A percentile compares a stretch with the other conserved stretches of the same genome.
Conservation (phyloP, 2,329 filamentous ascomycete genomes). For the Fusarium xylarioides region DNA sequence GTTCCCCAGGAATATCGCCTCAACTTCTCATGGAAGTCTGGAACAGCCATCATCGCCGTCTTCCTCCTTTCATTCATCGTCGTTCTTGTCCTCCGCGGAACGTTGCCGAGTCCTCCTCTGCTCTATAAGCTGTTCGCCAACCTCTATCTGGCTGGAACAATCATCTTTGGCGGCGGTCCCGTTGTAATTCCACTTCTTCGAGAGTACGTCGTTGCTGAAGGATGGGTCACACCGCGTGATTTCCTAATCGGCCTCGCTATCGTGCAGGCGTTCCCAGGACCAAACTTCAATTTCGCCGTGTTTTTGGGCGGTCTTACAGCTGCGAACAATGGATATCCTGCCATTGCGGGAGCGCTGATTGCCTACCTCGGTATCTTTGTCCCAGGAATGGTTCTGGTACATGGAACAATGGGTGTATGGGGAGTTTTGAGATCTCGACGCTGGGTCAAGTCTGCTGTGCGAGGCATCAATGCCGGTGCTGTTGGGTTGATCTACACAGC, state of each 20-base stretch:
- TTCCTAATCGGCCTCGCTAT: slow-evolving; percentile 78
- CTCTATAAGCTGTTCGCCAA: slow-evolving; percentile 73
- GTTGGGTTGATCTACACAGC: slow-evolving; percentile 71
- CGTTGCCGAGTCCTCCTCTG: slow-evolving; percentile 51
- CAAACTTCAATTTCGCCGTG: slow-evolving; percentile 63
- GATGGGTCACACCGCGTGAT: slow-evolving; percentile 75
- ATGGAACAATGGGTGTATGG: slow-evolving; percentile 67
- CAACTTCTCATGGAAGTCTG: slow-evolving; percentile 57
- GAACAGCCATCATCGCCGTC: slow-evolving; percentile 51
- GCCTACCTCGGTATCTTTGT: slow-evolving; percentile 63
- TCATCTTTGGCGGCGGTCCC: slow-evolving; percentile 71
- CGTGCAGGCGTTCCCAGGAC: slow-evolving; percentile 71
- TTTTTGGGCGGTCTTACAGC: slow-evolving; percentile 64
- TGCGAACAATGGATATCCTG: slow-evolving; percentile 47
- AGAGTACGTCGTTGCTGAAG: slow-evolving; percentile 70
- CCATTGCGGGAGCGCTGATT: slow-evolving; percentile 59
- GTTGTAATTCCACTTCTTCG: slow-evolving; percentile 72
- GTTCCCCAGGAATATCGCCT: slow-evolving; percentile 48
- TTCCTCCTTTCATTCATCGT: slow-evolving; percentile 66
- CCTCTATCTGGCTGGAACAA: slow-evolving; percentile 77
- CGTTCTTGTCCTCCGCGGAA: slow-evolving; percentile 62
- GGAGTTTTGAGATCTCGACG: slow-evolving; percentile 54
- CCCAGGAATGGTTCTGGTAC: slow-evolving; percentile 59
- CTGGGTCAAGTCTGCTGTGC: slow-evolving; percentile 58
- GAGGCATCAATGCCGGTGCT: slow-evolving; percentile 68